Base-by-base conservation (phyloP, 1,284 basidiomycete species). In the Cryptococcus sp. region DNA sequence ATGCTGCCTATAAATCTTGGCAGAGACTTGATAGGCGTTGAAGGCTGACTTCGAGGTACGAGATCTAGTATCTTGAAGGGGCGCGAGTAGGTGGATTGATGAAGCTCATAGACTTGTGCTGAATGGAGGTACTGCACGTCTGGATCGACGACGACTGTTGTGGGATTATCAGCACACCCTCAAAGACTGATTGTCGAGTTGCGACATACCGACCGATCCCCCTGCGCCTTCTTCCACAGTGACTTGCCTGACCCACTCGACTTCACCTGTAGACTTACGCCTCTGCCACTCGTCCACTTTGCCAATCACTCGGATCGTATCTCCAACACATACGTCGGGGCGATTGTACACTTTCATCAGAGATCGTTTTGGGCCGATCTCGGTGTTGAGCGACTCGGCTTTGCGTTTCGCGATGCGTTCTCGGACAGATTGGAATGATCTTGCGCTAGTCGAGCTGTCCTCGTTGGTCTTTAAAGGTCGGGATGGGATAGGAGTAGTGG, bases 271-370 rank as follows among this genome's bases (percentile, higher is more conserved):
- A 13, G 39, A 50, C 39, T 56, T 60, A 42, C 54, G 56, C 27
- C 71, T 62, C 38, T 42, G 31, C 61, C 64, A 75, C 61, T 76
- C 72, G 40, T 77, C 70, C 1, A 77, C 57, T 44, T 60, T 63
- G 0, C 76, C 76, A 2, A 72, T 58, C 3, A 75, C 59, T 5
- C 73, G 53, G 1, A 77, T 67, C 0, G 67, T 71, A 60, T 77
- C 74, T 8, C 74, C 76, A 3, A 75, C 70, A 10, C 62, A 57
- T 2, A 77, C 59, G 47, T 77, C 74, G n/a, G 65, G 66, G 8
- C 64, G 48, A 15, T 58, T 42, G 44, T 68, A 74, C 39, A 48
- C 22, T 58, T 64, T 66, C 11, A 46, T 22, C 25, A 39, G 1
- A 5, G 48, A 31, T 35, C 27, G 48, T 31, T 50, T 50, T 35